phyloP scores from a whole-genome alignment of 768 basidiomycete species.

The Russula virescens region DNA sequence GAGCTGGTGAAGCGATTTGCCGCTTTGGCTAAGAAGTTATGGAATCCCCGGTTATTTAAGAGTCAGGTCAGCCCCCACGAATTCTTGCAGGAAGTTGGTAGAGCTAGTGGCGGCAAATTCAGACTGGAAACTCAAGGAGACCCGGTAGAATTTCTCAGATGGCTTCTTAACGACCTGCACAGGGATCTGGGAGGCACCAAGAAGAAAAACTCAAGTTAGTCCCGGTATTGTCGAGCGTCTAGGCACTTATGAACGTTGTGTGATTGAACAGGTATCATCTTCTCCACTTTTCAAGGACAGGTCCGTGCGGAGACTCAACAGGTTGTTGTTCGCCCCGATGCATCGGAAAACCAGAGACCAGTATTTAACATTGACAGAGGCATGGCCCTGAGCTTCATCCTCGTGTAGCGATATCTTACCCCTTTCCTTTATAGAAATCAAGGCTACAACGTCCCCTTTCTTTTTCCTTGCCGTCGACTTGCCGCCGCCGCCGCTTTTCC shows the following conservation, averaged over 20 bases:
- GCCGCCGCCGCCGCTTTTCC: conserved; percentile 95
- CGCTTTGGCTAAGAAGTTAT: conserved; percentile 83
- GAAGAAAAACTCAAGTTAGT: conserved; percentile 83
- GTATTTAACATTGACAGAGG: conserved; percentile 94
- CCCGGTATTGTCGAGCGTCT: conserved; percentile 3
- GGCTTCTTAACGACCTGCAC: conserved; percentile 92
- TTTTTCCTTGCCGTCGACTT: conserved; percentile 94
- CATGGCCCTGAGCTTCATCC: conserved; percentile 32
- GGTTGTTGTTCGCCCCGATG: conserved; percentile 76
- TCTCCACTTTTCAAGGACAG: conserved; percentile 91
- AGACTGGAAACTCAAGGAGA: conserved; percentile 92
- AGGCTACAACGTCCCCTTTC: conserved; percentile 81
- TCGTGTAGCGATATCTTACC: background rate
- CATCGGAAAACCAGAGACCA: conserved; percentile 72
- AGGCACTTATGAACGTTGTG: background rate
- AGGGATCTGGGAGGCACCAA: conserved; percentile 93
- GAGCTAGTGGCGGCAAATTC: conserved; percentile 86
- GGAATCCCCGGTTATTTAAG: conserved; percentile 97
- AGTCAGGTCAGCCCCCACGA: conserved; percentile 99
- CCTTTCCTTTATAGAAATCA: conserved; percentile 58
- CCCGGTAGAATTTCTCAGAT: conserved; percentile 91
- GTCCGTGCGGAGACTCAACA: conserved; percentile 91
- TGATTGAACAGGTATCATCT: conserved; percentile 66
- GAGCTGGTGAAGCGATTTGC: conserved; percentile 89
- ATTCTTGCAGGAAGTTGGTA: conserved; percentile 92